Evolutionary conservation across 805 yeast species (phyloP).

Genomic region (Kuraishia capsulata): DNA sequence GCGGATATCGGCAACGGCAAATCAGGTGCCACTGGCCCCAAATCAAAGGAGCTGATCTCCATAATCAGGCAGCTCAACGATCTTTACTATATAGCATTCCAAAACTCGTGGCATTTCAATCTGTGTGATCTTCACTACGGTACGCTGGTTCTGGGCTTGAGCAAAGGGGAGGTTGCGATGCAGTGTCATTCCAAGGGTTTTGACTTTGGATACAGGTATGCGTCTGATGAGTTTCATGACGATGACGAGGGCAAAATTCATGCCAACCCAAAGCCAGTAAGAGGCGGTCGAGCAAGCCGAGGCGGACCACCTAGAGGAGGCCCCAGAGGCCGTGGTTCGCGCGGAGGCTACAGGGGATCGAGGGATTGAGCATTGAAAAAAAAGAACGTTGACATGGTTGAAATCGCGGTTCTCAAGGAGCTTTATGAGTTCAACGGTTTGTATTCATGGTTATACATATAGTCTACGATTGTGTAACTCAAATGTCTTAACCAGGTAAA

Average conservation of each 20-base stretch:
- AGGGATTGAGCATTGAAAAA: too few species aligned
- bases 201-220: slow-evolving; percentile 42
- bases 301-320: slow-evolving; percentile 8
- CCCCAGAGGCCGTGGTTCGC: slow-evolving; percentile 9
- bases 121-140: slow-evolving; percentile 55
- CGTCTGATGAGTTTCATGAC: slow-evolving; percentile 3
- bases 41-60: slow-evolving; percentile 29
- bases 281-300: too few species aligned
- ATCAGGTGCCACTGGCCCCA: slow-evolving; percentile 29
- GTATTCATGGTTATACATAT: background rate
- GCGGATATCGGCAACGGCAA: slow-evolving; percentile 28
- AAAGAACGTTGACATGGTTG: too few species aligned
- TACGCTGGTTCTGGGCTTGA: slow-evolving; percentile 31
- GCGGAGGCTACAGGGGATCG: background rate
- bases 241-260: slow-evolving; percentile 1
- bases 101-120: slow-evolving; percentile 72
- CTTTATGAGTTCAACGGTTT: background rate
- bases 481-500: background rate
- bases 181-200: slow-evolving; percentile 53
- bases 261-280: slow-evolving; percentile 3
- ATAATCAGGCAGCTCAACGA: slow-evolving; percentile 45
- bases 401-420: too few species aligned
- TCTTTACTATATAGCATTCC: slow-evolving; percentile 53
- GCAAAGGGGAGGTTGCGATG: slow-evolving; percentile 39
- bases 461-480: background rate